These are phyloP conservation scores for Neopestalotiopsis rosae DNA, from an alignment of 2,329 filamentous ascomycete genomes.

Conservation along the genomic window DNA sequence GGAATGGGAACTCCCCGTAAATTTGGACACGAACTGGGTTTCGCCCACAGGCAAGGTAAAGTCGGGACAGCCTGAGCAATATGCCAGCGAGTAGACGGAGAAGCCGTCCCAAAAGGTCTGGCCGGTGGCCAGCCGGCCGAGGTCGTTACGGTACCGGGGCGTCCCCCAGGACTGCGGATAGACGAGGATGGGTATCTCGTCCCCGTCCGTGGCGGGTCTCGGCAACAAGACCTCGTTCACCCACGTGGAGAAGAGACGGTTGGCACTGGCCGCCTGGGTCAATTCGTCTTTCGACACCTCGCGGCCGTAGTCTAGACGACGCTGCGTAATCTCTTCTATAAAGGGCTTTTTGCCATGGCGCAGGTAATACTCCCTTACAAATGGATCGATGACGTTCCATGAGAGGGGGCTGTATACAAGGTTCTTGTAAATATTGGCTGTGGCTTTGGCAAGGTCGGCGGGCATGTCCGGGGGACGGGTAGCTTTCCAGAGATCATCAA, in stretches of 20 bases:
- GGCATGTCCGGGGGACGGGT: slow-evolving; percentile 18
- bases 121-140: neutral
- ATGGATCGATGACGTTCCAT: slow-evolving; percentile 19
- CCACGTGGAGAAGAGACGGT: slow-evolving; percentile 21
- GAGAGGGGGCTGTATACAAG: slow-evolving; percentile 21
- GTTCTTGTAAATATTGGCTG: slow-evolving; percentile 23
- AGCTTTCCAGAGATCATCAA: slow-evolving; percentile 23
- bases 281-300: slow-evolving; percentile 15
- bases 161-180: slow-evolving; percentile 26
- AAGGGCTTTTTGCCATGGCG: slow-evolving; percentile 19
- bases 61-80: slow-evolving; percentile 28
- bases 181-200: slow-evolving; percentile 22
- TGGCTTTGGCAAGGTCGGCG: slow-evolving; percentile 22
- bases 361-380: slow-evolving; percentile 19
- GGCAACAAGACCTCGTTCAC: slow-evolving; percentile 23
- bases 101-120: slow-evolving; percentile 26
- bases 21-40: slow-evolving; percentile 21
- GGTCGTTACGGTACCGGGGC: slow-evolving; percentile 25
- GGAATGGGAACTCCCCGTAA: slow-evolving; percentile 21
- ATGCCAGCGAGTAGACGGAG: slow-evolving; percentile 25
- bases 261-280: too few relatives aligned
- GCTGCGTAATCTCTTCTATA: slow-evolving; percentile 24
- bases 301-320: slow-evolving; percentile 23
- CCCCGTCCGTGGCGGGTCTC: neutral
- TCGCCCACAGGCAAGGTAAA: slow-evolving; percentile 25